Base-by-base conservation (phyloP, 208 protist genomes). In the Crithidia brevicula region DNA sequence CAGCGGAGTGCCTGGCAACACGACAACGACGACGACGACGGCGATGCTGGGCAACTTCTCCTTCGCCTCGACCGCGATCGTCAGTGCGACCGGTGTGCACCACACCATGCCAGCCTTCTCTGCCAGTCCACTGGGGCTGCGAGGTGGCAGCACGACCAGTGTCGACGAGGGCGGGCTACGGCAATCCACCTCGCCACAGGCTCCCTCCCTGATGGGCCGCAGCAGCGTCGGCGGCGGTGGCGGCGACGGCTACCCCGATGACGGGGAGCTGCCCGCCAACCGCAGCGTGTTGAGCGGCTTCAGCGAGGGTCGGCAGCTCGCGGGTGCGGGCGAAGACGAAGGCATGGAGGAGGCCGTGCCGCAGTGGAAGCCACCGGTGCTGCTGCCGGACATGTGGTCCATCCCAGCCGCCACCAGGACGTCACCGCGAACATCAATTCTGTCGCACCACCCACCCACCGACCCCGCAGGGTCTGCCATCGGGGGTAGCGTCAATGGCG, bases 311-410 rank as follows among this genome's bases (percentile, higher is more conserved):
- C 43, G 46, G 18, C 58, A 64, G 45, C 45, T 56, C 5, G 13
- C n/a, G n/a, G 20, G 27, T 42, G n/a, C 15, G 9, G 33, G 42
- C 18, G 31, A 50, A 8, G 43, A 58, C 11, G 53, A 59, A 1
- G 40, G 46, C n/a, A 31, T 38, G 8, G 47, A 28, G 16, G 61
- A 60, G 9, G 46, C 51, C 2, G 30, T 16, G 47, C 46, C 34
- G 25, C 45, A 70, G 70, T 76, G 70, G 70, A 69, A 70, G 38
- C 70, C 62, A 7, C 62, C 70, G 40, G 70, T 76, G 31, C 40
- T 70, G 47, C 61, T 76, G 33, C 70, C 70, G 31, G 70, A 76
- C 22, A 76, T 76, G 62, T 51, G 43, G 53, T 20, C 61, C 1
- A 27, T 33, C 28, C 34, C 56, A 5, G 34, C 40, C 34, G 27